Conservation (phyloP, 2,329 filamentous ascomycete genomes). For the Hymenoscyphus scutula region DNA sequence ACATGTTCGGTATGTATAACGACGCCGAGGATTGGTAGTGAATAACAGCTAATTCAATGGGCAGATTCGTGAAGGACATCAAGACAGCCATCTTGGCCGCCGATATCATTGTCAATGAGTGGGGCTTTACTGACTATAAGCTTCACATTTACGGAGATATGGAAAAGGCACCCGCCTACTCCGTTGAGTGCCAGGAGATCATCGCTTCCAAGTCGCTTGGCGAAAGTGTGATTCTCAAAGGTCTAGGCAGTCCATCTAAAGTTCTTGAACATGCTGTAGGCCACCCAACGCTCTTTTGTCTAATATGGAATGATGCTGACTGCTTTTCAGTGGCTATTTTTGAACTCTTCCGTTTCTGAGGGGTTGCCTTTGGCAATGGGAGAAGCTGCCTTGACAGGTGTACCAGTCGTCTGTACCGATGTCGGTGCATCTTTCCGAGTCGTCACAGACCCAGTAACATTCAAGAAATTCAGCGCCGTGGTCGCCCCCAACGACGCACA, state of each 20-base stretch:
- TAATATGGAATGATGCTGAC: not conserved
- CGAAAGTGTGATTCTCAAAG: slow-evolving; percentile 35
- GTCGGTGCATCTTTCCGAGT: slow-evolving; percentile 55
- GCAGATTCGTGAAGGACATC: slow-evolving; percentile 55
- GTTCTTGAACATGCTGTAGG: slow-evolving; percentile 37
- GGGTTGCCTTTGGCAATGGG: slow-evolving; percentile 54
- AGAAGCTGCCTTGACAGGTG: slow-evolving; percentile 53
- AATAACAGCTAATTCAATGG: slow-evolving; percentile 9
- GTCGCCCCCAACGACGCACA: slow-evolving; percentile 63
- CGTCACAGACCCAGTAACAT: slow-evolving; percentile 50
- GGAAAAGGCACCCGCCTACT: slow-evolving; percentile 60
- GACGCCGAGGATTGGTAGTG: not conserved
- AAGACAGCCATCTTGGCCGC: slow-evolving; percentile 62
- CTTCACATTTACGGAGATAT: slow-evolving; percentile 63
- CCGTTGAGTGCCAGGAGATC: slow-evolving; percentile 53
- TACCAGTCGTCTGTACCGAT: slow-evolving; percentile 55
- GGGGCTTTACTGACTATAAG: slow-evolving; percentile 61
- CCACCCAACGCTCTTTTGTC: not conserved
- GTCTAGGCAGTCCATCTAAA: slow-evolving; percentile 15
- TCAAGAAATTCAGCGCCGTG: slow-evolving; percentile 55
- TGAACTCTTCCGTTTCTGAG: slow-evolving; percentile 56
- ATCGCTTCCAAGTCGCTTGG: slow-evolving; percentile 32
- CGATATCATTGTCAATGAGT: slow-evolving; percentile 63
- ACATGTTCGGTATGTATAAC: slow-evolving; percentile 46
- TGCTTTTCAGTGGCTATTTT: slow-evolving; percentile 44